Evolutionary conservation across 2,329 filamentous ascomycete species (phyloP).

Genomic region (Drechslerella dactyloides): DNA sequence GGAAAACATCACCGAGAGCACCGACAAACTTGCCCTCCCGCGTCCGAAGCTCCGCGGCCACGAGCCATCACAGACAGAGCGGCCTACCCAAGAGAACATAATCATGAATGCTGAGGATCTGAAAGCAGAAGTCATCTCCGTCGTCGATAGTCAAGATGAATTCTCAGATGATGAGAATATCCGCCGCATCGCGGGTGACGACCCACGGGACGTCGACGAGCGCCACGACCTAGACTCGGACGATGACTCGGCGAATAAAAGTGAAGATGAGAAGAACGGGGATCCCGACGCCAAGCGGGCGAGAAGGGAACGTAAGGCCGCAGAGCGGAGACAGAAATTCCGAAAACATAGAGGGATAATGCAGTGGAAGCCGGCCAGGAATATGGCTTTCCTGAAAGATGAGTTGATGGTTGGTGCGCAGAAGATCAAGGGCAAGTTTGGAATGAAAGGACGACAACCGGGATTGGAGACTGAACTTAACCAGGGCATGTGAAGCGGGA

Average conservation of each 20-base stretch:
- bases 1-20: constrained; percentile 77
- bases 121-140: constrained; percentile 53
- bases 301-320: constrained; percentile 55
- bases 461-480: constrained; percentile 78
- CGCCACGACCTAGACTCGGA: constrained; percentile 50
- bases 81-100: constrained; percentile 53
- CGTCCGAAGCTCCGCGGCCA: constrained; percentile 72
- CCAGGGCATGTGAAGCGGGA: constrained; percentile 25
- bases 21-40: constrained; percentile 67
- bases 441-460: constrained; percentile 79
- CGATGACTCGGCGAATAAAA: constrained; percentile 58
- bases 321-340: constrained; percentile 64
- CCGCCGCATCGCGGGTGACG: constrained; percentile 36
- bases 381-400: constrained; percentile 80
- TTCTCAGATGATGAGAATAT: constrained; percentile 54
- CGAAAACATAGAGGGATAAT: constrained; percentile 86
- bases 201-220: constrained; percentile 53
- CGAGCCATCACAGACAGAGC: constrained; percentile 60
- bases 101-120: constrained; percentile 41
- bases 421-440: constrained; percentile 77
- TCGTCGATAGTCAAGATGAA: constrained; percentile 52
- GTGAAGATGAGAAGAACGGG: constrained; percentile 25
- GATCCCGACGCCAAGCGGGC: constrained; percentile 50
- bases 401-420: constrained; percentile 79
- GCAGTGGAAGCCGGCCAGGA: constrained; percentile 92